Evolutionary conservation across 2,329 filamentous ascomycete genomes (phyloP), one percentile per base, ranked within the genome.

Genomic region (Penicillium sp.): DNA sequence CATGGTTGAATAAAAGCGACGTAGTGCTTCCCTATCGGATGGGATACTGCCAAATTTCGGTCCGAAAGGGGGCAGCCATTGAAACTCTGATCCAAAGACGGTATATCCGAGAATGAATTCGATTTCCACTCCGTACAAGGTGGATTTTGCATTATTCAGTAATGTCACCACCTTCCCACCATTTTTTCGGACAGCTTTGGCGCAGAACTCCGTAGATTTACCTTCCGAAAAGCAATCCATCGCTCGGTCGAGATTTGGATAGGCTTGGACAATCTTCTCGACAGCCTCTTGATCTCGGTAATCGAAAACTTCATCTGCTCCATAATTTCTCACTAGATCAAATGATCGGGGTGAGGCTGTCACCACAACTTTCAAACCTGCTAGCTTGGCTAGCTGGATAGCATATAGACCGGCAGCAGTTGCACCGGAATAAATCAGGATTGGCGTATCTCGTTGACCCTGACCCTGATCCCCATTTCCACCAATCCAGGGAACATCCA

Each of bases 371-470:
- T 48, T 54, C 29, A 70, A 67, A 1, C 70, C 70, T 4, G 64
- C 68, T 10, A 67, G 63, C 42, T 66, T 67, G 4, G 70, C 62
- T 26, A 72, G 50, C 54, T 73, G 70, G 14, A 74, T 62, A 1
- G 66, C 62, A 39, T 66, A 70, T 0, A 56, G 47, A 0, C 60
- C 58, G 8, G 55, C 54, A 4, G 48, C 33, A 8, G 58, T 58
- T 1, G 52, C 26, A 14, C 60, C 60, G 3, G 52, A 54, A 13
- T 60, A 59, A 2, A 62, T 58, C 10, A 62, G 34, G 13, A 62
- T 56, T 1, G 54, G 46, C 2, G 48, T 49, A 10, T 43, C 42
- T 13, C 13, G 7, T 10, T 21, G 24, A 5, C 26, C 46, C 28
- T 52, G 18, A 1, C 50, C 50, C 5, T 66, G 66, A 5, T 48